Evolutionary conservation across 495 filamentous ascomycete genomes (phyloP).

Genomic region (Parachaetomium inaequale): DNA sequence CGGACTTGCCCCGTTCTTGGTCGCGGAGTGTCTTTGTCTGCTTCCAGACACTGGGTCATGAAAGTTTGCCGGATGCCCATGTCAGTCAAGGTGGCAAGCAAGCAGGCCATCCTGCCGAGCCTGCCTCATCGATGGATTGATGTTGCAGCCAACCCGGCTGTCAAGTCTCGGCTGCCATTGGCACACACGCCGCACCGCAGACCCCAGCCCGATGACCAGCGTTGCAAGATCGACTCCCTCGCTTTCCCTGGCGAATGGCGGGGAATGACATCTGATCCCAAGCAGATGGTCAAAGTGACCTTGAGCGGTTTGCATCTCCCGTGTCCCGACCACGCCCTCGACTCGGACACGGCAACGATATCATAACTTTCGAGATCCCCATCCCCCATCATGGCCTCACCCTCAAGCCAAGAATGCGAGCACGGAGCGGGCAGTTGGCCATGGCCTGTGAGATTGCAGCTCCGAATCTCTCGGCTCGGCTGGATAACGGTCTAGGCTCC

Average conservation of each 20-base stretch:
- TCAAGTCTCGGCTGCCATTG: slow-evolving; percentile 20
- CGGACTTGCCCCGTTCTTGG: background rate
- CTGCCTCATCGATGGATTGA: slow-evolving; percentile 14
- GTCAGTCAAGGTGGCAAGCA: too few species aligned
- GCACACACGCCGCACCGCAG: slow-evolving; percentile 16
- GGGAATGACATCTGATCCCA: background rate
- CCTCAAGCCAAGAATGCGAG: background rate
- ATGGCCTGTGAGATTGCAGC: slow-evolving; percentile 16
- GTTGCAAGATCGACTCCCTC: slow-evolving; percentile 8
- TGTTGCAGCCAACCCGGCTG: slow-evolving; percentile 19
- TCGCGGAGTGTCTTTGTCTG: background rate
- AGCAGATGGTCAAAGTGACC: background rate
- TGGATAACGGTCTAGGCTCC: slow-evolving; percentile 30
- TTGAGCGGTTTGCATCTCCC: background rate
- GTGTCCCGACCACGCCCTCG: too few species aligned
- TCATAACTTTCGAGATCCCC: too few species aligned
- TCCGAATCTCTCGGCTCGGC: slow-evolving; percentile 28
- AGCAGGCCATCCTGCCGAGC: background rate
- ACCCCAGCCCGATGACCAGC: background rate
- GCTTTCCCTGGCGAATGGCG: slow-evolving; percentile 17
- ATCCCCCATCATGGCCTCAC: background rate
- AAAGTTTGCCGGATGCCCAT: too few species aligned
- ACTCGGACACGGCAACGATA: background rate
- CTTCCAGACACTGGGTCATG: too few species aligned
- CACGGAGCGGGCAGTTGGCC: background rate